phyloP scores from a whole-genome alignment of 116 monocot genomes.

The Trichopus zeylanicus region DNA sequence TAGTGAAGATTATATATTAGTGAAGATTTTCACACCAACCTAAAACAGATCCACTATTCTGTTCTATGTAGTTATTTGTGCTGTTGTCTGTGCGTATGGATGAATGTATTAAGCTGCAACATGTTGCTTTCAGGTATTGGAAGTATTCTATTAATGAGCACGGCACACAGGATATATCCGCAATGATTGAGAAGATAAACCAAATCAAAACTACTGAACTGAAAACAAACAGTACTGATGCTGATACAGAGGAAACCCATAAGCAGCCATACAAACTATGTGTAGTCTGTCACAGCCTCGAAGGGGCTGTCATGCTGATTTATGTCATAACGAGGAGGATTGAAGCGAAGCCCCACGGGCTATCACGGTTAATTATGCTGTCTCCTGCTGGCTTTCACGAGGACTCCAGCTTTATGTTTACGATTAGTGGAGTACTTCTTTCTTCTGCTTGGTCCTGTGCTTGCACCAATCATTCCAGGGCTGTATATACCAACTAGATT shows the following conservation, averaged over 20 bases:
- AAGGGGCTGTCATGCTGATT: conserved; percentile 94
- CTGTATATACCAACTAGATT: conserved; percentile 93
- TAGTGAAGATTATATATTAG: too few relatives aligned
- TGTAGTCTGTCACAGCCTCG: conserved; percentile 79
- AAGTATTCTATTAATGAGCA: conserved; percentile 96
- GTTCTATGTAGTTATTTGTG: too few relatives aligned
- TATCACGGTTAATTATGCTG: conserved; percentile 68
- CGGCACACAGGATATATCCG: conserved; percentile 78
- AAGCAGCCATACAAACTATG: conserved; percentile 73
- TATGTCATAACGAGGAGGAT: conserved; percentile 66
- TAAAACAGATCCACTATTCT: too few relatives aligned
- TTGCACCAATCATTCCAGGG: conserved; percentile 72
- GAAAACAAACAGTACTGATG: conserved; percentile 1
- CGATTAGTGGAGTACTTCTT: conserved; percentile 40
- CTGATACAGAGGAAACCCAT: conserved; percentile 11
- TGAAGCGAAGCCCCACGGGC: conserved; percentile 51
- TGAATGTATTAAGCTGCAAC: not conserved
- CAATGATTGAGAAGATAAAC: conserved; percentile 87
- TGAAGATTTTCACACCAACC: too few relatives aligned
- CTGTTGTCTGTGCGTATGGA: too few relatives aligned
- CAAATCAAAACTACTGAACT: conserved; percentile 76
- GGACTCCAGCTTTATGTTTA: conserved; percentile 59
- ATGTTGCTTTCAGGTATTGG: conserved; percentile 70
- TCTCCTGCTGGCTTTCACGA: conserved; percentile 98
- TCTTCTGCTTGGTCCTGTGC: conserved; percentile 66